Evolutionary conservation across 495 filamentous ascomycete species (phyloP), one percentile per base, ranked within the genome.

Genomic region (Penicillium subrubescens): DNA sequence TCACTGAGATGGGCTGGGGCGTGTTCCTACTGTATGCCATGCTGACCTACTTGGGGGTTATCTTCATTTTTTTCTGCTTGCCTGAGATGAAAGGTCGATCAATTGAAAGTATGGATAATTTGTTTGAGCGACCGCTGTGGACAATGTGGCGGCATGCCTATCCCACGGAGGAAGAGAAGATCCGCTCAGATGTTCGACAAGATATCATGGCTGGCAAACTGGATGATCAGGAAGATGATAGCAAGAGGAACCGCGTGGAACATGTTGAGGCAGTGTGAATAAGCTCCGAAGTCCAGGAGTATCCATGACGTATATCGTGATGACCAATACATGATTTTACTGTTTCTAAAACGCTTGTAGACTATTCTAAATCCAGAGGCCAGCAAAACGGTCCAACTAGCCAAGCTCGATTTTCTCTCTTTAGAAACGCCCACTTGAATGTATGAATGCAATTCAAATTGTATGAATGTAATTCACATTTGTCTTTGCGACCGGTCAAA

Each of bases 91-190:
- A 77, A 44, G 71, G 71, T 10, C 61, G 73, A 33, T 72, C 71
- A 3, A 75, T 75, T 43, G 75, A 75, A 58, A 73, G 71, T 65
- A 77, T 77, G 73, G 75, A 77, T 48, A 69, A 75, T 52, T 56
- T 77, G 12, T 75, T 77, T 59, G 67, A 74, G 50, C 64, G 72
- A 35, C 71, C 71, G 8, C 59, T 75, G 27, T 77, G 73, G 73
- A 66, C 65, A 0, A 72, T 74, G 72, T 74, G 72, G 72, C 62
- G 61, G 50, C 69, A 74, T 59, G 72, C 72, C 5, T 74, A 74
- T 57, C 72, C 67, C 5, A 72, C 72, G 0, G 65, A 70, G 52
- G 69, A 69, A 29, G 67, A 70, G 31, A 72, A 67, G 37, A 60
- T 66, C 12, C 53, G 70, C 8, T 69, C 66, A 1, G 67, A 69